These are phyloP conservation scores for Aegilops sharonensis DNA, from an alignment of 176 grass and related monocot species.

Conservation along the genomic window DNA sequence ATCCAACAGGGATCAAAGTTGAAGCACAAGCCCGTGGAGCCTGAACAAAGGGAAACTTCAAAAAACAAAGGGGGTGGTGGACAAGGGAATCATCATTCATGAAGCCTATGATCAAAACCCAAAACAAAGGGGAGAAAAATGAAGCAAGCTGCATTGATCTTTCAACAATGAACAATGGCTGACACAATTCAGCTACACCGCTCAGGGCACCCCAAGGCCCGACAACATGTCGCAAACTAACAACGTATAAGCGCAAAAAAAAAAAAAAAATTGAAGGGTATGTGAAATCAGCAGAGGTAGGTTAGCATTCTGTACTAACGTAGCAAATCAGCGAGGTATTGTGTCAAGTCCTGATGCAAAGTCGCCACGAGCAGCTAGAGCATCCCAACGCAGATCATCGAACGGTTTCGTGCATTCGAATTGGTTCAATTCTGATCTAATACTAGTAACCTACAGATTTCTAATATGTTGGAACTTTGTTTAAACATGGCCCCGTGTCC, in stretches of 20 bases:
- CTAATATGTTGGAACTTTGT: not conserved
- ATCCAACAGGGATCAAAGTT: not conserved
- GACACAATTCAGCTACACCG: not conserved
- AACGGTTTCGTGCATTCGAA: not conserved
- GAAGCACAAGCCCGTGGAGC: not conserved
- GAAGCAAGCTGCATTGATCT: conserved; percentile 8
- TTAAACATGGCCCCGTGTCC: not conserved
- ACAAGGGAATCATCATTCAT: not conserved
- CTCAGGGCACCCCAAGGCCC: not conserved
- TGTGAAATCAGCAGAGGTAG: conserved; percentile 23
- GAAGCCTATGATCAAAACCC: not conserved
- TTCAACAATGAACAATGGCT: conserved; percentile 16
- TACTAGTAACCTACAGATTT: not conserved
- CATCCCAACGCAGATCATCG: not conserved
- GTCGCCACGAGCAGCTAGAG: not conserved
- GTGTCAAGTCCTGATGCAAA: conserved; percentile 10
- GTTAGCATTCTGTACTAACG: conserved; percentile 47
- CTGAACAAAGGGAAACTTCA: not conserved
- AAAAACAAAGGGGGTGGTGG: not conserved
- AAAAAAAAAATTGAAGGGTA: not conserved
- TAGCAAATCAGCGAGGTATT: conserved; percentile 23
- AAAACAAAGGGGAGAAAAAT: not conserved
- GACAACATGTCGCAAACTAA: not conserved
- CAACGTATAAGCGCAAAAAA: not conserved
- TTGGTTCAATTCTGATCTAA: not conserved